phyloP scores from a whole-genome alignment of 2,329 filamentous ascomycete species.

The Nigrograna mackinnonii region DNA sequence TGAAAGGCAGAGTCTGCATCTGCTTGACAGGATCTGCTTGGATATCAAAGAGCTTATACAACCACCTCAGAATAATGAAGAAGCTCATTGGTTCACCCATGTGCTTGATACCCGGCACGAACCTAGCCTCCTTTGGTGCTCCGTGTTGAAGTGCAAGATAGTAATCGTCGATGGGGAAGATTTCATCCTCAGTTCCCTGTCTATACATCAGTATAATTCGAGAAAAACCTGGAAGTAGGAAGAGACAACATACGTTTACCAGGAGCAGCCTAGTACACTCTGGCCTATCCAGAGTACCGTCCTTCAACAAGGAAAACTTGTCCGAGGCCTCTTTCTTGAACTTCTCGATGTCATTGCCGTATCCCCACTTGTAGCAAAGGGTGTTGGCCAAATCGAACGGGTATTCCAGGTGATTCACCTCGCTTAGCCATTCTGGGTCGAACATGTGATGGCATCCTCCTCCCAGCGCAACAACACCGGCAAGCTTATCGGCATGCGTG shows the following conservation, averaged over 20 bases:
- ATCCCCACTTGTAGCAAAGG: conserved; percentile 53
- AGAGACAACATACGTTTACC: too few relatives aligned
- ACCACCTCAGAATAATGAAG: conserved; percentile 52
- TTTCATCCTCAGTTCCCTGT: conserved; percentile 63
- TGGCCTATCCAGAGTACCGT: conserved; percentile 57
- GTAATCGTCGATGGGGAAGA: conserved; percentile 65
- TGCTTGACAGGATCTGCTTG: conserved; percentile 46
- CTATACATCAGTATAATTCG: too few relatives aligned
- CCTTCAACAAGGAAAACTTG: conserved; percentile 59
- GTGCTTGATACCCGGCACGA: conserved; percentile 49
- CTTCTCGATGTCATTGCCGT: conserved; percentile 35
- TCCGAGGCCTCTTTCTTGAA: conserved; percentile 53
- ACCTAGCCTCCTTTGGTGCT: conserved; percentile 55
- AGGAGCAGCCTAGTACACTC: conserved; percentile 55
- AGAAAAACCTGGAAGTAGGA: too few relatives aligned
- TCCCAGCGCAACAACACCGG: conserved; percentile 57
- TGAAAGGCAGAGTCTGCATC: conserved; percentile 52
- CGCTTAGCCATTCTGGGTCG: conserved; percentile 55
- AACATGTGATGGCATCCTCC: conserved; percentile 63
- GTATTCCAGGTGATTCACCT: conserved; percentile 61
- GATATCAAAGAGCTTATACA: conserved; percentile 53
- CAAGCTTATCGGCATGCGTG: conserved; percentile 57
- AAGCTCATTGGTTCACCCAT: conserved; percentile 58
- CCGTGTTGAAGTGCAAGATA: conserved; percentile 59
- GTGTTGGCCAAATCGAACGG: conserved; percentile 61